Conservation (phyloP, 805 yeast genomes). For the Saturnispora gosingensis region DNA sequence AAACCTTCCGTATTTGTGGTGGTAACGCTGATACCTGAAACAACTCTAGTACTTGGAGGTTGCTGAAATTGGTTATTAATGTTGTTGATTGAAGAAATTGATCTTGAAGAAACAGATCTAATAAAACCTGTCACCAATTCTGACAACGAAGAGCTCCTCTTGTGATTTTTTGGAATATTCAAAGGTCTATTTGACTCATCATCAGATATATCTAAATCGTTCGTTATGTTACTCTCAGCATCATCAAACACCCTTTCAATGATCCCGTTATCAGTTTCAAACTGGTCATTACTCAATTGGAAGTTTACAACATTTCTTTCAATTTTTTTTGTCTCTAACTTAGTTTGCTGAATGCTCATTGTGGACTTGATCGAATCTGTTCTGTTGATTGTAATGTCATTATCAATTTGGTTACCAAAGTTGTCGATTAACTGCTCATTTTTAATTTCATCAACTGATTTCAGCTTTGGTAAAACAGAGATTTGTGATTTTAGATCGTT, state of each 20-base stretch:
- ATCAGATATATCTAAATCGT: slow-evolving; percentile 1
- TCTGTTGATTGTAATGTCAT: slow-evolving; percentile 20
- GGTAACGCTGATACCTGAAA: slow-evolving; percentile 19
- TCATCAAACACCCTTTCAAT: slow-evolving; percentile 11
- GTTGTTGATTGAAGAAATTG: slow-evolving; percentile 10
- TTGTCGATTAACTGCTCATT: slow-evolving; percentile 12
- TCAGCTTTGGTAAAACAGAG: slow-evolving; percentile 10
- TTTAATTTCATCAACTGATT: slow-evolving; percentile 1
- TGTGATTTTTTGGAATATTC: background rate
- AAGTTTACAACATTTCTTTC: slow-evolving; percentile 13
- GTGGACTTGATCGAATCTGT: slow-evolving; percentile 22
- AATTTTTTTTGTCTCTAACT: slow-evolving; percentile 17
- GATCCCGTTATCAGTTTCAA: slow-evolving; percentile 15
- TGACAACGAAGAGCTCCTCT: slow-evolving; percentile 10
- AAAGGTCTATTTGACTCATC: background rate
- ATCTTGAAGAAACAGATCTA: slow-evolving; percentile 15
- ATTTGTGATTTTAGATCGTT: slow-evolving; percentile 14
- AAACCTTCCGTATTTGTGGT: slow-evolving; percentile 25
- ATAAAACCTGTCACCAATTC: slow-evolving; percentile 18
- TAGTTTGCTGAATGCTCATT: slow-evolving; percentile 23
- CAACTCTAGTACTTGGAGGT: slow-evolving; percentile 16
- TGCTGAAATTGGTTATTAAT: slow-evolving; percentile 2
- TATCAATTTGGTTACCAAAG: slow-evolving; percentile 16
- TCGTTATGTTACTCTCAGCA: background rate
- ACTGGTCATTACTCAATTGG: slow-evolving; percentile 18